Percentiles rank a stretch among this genome's conserved stretches.
Conservation (phyloP, 441 rosid genomes). For the Iberis amara region DNA sequence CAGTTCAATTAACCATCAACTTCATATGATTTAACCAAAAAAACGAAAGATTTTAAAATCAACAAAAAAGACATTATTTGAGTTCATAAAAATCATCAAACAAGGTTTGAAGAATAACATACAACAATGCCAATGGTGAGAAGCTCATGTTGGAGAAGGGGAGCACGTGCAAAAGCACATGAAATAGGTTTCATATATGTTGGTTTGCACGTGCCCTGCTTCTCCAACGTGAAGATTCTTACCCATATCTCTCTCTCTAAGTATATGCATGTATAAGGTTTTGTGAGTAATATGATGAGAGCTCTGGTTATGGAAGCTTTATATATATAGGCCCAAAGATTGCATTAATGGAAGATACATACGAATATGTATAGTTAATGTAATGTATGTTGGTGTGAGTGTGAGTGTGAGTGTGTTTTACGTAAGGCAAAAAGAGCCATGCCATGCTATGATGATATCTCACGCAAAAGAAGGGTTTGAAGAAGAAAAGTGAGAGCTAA, state of each 20-base stretch:
- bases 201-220: slow-evolving; percentile 99
- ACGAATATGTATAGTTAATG: neutral
- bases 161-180: slow-evolving; percentile 69
- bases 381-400: neutral
- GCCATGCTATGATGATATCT: slow-evolving; percentile 48
- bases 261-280: neutral
- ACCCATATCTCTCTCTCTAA: slow-evolving; percentile 27
- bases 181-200: neutral
- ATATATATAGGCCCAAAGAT: slow-evolving; percentile 27
- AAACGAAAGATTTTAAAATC: neutral
- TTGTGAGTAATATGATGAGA: slow-evolving; percentile 16
- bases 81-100: neutral
- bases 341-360: slow-evolving; percentile 22
- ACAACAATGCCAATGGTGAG: slow-evolving; percentile 31
- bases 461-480: slow-evolving; percentile 29
- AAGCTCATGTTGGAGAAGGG: slow-evolving; percentile 76
- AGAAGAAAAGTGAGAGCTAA: slow-evolving; percentile 20
- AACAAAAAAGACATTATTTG: neutral
- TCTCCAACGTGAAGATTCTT: slow-evolving; percentile 84
- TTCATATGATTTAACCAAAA: neutral
- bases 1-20: too few relatives aligned
- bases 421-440: slow-evolving; percentile 35
- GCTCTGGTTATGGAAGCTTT: slow-evolving; percentile 17
- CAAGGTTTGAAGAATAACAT: slow-evolving; percentile 4
- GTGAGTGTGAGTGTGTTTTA: slow-evolving; percentile 11